phyloP scores from a whole-genome alignment of 164 flowering plant genomes.

The Piper betle region DNA sequence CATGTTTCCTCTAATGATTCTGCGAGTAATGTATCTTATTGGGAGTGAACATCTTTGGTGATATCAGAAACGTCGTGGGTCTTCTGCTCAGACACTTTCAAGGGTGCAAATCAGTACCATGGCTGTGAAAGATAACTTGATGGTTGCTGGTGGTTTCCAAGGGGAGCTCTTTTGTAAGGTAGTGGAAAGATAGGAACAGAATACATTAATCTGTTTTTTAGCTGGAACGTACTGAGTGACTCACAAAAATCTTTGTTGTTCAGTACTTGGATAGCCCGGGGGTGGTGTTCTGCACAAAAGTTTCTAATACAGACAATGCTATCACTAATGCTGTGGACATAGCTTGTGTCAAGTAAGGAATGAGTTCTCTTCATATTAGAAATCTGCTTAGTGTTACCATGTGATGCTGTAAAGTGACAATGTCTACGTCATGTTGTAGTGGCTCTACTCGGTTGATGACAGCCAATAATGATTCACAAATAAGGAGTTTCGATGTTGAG shows the following conservation, averaged over 20 bases:
- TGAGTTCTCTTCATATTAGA: neutral
- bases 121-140: constrained; percentile 61
- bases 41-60: neutral
- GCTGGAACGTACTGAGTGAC: neutral
- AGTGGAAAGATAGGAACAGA: neutral
- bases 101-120: constrained; percentile 85
- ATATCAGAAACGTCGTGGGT: constrained; percentile 39
- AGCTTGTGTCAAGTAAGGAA: constrained; percentile 30
- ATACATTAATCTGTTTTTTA: neutral
- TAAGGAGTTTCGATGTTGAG: constrained; percentile 56
- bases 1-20: neutral
- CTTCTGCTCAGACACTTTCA: constrained; percentile 42
- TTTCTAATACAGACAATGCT: constrained; percentile 58
- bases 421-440: constrained; percentile 45
- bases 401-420: too few species aligned
- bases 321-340: constrained; percentile 83
- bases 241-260: neutral
- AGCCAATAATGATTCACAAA: constrained; percentile 74
- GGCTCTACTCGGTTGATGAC: constrained; percentile 52
- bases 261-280: constrained; percentile 61
- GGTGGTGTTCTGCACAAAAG: constrained; percentile 60
- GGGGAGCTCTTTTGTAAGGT: constrained; percentile 98
- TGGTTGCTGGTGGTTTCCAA: constrained; percentile 88
- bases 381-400: too few species aligned
- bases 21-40: neutral